Evolutionary conservation across 495 filamentous ascomycete genomes (phyloP), one percentile per base, ranked within the genome.

Genomic region (Haplographium delicatum): DNA sequence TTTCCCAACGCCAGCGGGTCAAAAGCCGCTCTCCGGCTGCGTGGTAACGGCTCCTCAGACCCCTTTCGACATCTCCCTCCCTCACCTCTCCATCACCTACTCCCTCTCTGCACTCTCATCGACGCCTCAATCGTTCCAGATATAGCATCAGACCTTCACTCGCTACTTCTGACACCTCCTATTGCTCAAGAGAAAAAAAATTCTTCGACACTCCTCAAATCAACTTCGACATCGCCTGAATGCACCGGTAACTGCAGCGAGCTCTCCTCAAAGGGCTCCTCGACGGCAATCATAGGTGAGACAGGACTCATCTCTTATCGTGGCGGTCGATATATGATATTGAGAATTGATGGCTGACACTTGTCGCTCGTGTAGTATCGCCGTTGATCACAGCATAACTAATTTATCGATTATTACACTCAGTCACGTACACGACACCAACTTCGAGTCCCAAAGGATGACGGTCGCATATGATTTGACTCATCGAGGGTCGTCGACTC

Each of bases 391-490:
- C 37, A 30, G 48, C 44, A 44, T 19, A 27, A 19, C 25, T 35
- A 37, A n/a, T n/a, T n/a, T n/a, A n/a, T n/a, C n/a, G n/a, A n/a
- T n/a, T n/a, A n/a, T n/a, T n/a, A n/a, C n/a, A n/a, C n/a, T n/a
- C n/a, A n/a, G n/a, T n/a, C n/a, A n/a, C n/a, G n/a, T n/a, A n/a
- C n/a, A n/a, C n/a, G n/a, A n/a, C n/a, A 40, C 30, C 25, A 24
- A 28, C 42, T 25, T 25, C 18, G 9, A 47, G 18, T 37, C 27
- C 33, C n/a, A 57, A 64, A 81, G 58, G 47, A 89, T 90, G 86
- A 81, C 83, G 20, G 75, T 85, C 63, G 70, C 78, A 61, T 80
- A 84, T 62, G 83, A 88, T 45, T 57, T 76, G 40, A 72, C 79
- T 62, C 72, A 79, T 54, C 73, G 81, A 53, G 75, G 73, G 62